Conservation (phyloP, 1,284 basidiomycete genomes). For the Gymnopus androsaceus region DNA sequence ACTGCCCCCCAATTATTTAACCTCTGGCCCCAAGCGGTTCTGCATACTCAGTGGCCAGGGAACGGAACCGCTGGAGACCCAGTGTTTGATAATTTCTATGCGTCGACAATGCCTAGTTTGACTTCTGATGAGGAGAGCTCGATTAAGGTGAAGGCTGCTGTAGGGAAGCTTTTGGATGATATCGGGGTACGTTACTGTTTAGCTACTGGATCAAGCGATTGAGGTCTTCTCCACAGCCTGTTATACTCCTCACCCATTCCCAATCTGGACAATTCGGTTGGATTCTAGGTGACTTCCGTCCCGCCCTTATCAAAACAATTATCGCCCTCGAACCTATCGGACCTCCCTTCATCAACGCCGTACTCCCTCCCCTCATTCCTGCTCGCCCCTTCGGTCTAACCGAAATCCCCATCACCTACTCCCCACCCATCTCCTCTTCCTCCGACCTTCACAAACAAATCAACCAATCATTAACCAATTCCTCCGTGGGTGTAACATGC, state of each 20-base stretch:
- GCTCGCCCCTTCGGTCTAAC: conserved; percentile 35
- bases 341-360: conserved; percentile 47
- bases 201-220: not conserved
- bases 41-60: conserved; percentile 56
- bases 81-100: conserved; percentile 46
- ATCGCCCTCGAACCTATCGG: conserved; percentile 50
- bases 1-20: conserved; percentile 42
- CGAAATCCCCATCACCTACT: conserved; percentile 26
- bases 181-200: conserved; percentile 34
- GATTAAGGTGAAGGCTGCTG: conserved; percentile 34
- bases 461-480: conserved; percentile 21
- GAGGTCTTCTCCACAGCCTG: conserved; percentile 35
- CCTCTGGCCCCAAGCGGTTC: conserved; percentile 47
- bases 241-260: conserved; percentile 47
- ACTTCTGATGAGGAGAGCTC: conserved; percentile 34
- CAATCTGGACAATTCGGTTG: conserved; percentile 50
- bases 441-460: conserved; percentile 20
- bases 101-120: conserved; percentile 39
- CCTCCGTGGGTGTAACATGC: conserved; percentile 36
- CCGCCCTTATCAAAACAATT: conserved; percentile 43
- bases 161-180: conserved; percentile 36
- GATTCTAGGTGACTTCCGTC: conserved; percentile 48
- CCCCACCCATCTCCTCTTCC: conserved; percentile 28
- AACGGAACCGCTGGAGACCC: conserved; percentile 47
- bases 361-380: conserved; percentile 37